Evolutionary conservation across 345 rosid genomes (phyloP), one percentile per base, ranked within the genome.

Genomic region (Excoecaria cochinchinensis): DNA sequence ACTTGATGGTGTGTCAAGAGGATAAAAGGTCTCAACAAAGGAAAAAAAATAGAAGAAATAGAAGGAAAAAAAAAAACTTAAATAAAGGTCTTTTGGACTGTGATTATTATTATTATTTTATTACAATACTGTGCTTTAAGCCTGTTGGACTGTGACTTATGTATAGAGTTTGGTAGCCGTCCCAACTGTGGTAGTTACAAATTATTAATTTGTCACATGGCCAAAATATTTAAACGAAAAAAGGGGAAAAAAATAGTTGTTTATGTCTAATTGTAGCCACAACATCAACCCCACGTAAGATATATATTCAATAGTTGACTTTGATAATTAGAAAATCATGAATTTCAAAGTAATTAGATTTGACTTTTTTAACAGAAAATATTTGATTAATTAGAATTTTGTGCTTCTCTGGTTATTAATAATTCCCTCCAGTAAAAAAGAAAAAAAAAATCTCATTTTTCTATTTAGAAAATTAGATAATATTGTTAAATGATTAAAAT

Each of bases 171-270:
- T 47, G 55, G 39, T 68, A 68, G 12, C n/a, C 22, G 57, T 68
- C 53, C 36, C 14, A 46, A 46, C n/a, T 44, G 38, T 24, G 24
- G 71, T 68, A 55, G 58, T 68, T 50, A 15, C 21, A 48, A 11
- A 48, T 69, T 48, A 69, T 69, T 25, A 69, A 24, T 24, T 67
- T 67, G 39, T 15, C 13, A 50, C 59, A 69, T 69, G 69, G 58
- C 42, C 59, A 22, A 42, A 42, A 67, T 67, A 55, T 67, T 21
- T 44, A 36, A 14, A 19, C 4, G 14, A 53, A 5, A 53, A 53
- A 53, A 19, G n/a, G 57, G 10, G 6, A 42, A 64, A 3, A 2
- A 17, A 40, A 15, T 1, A 17, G 16, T 5, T 14, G 11, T 17
- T 39, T 64, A 39, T 16, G 14, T 38, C 3, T 62, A 14, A 14